These are phyloP conservation scores for Claviceps sp. DNA, from an alignment of 2,329 filamentous ascomycete genomes.

Conservation along the genomic window DNA sequence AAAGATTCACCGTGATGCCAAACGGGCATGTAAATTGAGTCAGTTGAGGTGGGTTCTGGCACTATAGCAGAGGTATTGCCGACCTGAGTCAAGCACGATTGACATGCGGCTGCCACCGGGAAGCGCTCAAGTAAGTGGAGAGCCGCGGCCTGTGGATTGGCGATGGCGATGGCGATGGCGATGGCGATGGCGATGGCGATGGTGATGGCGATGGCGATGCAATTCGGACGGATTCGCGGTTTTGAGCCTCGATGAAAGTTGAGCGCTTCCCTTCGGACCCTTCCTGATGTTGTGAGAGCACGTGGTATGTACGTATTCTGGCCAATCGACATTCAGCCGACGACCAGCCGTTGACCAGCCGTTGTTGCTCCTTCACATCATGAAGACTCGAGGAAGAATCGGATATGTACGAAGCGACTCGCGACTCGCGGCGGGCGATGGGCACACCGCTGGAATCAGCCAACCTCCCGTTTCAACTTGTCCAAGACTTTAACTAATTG, in stretches of 20 bases:
- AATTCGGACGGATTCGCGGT: not conserved
- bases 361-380: too few species aligned
- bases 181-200: not conserved
- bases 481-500: too few species aligned
- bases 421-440: not conserved
- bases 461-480: not conserved
- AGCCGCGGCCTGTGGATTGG: not conserved
- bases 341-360: too few species aligned
- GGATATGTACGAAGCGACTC: not conserved
- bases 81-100: not conserved
- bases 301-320: too few species aligned
- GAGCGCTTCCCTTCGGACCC: too few species aligned
- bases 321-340: too few species aligned
- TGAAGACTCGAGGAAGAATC: too few species aligned
- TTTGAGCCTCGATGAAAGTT: too few species aligned
- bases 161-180: not conserved
- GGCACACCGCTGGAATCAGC: not conserved
- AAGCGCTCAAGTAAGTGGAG: not conserved
- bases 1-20: not conserved
- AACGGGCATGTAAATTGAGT: not conserved
- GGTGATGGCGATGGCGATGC: not conserved
- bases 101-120: not conserved
- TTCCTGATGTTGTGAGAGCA: too few species aligned
- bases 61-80: not conserved
- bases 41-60: not conserved